Evolutionary conservation across 441 rosid genomes (phyloP).

Genomic region (Populus hybrid): DNA sequence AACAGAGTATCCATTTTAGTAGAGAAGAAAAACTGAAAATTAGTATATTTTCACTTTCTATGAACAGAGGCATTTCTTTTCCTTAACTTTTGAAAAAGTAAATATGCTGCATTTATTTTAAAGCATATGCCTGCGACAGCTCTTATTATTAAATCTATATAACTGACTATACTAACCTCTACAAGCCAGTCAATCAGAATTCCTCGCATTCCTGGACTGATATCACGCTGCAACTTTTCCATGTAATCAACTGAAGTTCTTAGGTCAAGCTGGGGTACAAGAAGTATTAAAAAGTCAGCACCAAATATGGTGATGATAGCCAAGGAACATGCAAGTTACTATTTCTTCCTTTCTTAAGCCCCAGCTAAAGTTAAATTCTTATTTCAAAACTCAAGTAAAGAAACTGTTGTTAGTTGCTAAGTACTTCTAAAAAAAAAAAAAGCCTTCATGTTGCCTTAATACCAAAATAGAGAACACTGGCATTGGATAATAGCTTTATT

Average conservation of each 20-base stretch:
- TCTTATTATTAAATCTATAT: neutral
- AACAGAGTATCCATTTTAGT: neutral
- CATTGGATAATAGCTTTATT: neutral
- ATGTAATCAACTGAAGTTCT: conserved; percentile 70
- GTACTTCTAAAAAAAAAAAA: neutral
- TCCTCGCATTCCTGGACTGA: conserved; percentile 72
- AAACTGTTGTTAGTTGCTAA: neutral
- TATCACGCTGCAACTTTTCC: conserved; percentile 75
- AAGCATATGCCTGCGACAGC: conserved; percentile 2
- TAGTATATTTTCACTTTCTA: neutral
- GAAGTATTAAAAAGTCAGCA: conserved; percentile 15
- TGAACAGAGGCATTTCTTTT: neutral
- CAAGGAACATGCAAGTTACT: neutral
- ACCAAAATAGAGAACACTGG: neutral
- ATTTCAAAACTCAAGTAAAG: neutral
- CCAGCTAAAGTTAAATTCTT: neutral
- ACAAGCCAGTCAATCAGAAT: conserved; percentile 91
- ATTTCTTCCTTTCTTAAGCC: conserved; percentile 1
- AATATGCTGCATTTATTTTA: neutral
- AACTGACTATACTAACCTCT: conserved; percentile 50
- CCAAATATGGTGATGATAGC: neutral
- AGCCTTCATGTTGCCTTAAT: neutral
- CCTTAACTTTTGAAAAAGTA: neutral
- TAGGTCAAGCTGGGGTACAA: conserved; percentile 58
- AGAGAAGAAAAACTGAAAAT: neutral